Conservation (phyloP, 768 basidiomycete genomes). For the Tricholoma sp. region DNA sequence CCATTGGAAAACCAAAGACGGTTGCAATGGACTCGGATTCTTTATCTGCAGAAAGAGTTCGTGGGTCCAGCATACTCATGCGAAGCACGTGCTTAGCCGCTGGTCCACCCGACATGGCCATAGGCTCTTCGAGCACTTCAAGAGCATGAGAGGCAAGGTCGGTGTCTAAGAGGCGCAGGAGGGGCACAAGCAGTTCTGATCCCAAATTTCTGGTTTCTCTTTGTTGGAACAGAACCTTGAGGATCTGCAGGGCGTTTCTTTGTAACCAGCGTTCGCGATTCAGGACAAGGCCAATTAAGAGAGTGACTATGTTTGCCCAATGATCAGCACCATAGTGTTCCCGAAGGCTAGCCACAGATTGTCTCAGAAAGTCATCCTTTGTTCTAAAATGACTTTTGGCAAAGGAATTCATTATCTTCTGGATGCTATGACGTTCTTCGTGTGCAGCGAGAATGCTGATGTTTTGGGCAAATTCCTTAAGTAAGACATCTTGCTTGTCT, state of each 20-base stretch:
- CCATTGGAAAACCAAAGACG: slow-evolving; percentile 77
- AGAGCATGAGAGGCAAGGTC: slow-evolving; percentile 81
- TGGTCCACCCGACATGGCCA: slow-evolving; percentile 70
- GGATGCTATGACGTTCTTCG: slow-evolving; percentile 73
- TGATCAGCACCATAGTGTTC: slow-evolving; percentile 76
- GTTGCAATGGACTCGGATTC: slow-evolving; percentile 55
- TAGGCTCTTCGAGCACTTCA: slow-evolving; percentile 91
- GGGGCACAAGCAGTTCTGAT: slow-evolving; percentile 86
- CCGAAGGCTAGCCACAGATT: slow-evolving; percentile 78
- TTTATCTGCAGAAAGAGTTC: slow-evolving; percentile 31
- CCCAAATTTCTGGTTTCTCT: slow-evolving; percentile 75
- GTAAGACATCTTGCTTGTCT: slow-evolving; percentile 51
- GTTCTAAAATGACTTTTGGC: slow-evolving; percentile 85
- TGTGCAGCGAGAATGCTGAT: slow-evolving; percentile 66
- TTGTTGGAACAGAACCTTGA: slow-evolving; percentile 86
- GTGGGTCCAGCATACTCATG: slow-evolving; percentile 78
- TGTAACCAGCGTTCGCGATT: slow-evolving; percentile 81
- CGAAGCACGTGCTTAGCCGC: slow-evolving; percentile 83
- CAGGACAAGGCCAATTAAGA: slow-evolving; percentile 81
- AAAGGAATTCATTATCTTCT: slow-evolving; percentile 86
- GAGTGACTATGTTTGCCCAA: slow-evolving; percentile 78
- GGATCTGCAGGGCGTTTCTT: slow-evolving; percentile 77
- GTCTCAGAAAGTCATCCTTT: slow-evolving; percentile 88
- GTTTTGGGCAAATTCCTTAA: slow-evolving; percentile 69
- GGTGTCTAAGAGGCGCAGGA: slow-evolving; percentile 83